Evolutionary conservation across 495 filamentous ascomycete genomes (phyloP), one percentile per base, ranked within the genome.

Genomic region (Chlorociboria aeruginascens): DNA sequence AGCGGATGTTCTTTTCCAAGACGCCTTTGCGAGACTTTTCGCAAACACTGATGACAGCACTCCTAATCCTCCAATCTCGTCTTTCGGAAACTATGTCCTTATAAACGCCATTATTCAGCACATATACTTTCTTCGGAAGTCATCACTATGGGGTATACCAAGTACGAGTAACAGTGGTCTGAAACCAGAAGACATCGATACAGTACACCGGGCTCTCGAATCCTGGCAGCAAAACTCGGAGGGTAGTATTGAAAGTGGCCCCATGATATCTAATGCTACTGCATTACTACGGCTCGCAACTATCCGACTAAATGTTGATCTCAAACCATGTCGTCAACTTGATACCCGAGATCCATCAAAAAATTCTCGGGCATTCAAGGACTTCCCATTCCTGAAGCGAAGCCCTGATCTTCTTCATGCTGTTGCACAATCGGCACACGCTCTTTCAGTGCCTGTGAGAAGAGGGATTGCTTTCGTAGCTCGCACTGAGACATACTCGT

Each of bases 31-130:
- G 35, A 57, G 65, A 39, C 51, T 76, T 25, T 66, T 79, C 34
- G 69, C 65, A 30, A 65, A 66, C 9, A 54, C 65, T 0, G 56
- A 12, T n/a, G 34, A 66, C 1, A 70, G 74, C 46, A 64, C 61
- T 12, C 67, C 70, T 11, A 70, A 69, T 3, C 62, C 74, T 7
- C 70, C 73, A 51, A 68, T 62, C 57, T 80, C 80, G 7, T 77
- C 79, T 0, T 66, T 84, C 0, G 81, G 80, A 12, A 79, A 78
- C 50, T 83, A 83, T 50, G 70, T 80, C 6, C 70, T 85, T 4
- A 82, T 86, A 32, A 75, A 82, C 51, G 81, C 78, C 0, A 61
- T 86, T 43, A 69, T 83, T 11, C 82, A 86, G 51, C 76, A 82
- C 39, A 83, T 86, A 25, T 85, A 78, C 61, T 48, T 82, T 12